Percentiles rank a stretch among this genome's conserved stretches.
phyloP scores from a whole-genome alignment of 176 grass and related monocot genomes.

The Lolium multiflorum region DNA sequence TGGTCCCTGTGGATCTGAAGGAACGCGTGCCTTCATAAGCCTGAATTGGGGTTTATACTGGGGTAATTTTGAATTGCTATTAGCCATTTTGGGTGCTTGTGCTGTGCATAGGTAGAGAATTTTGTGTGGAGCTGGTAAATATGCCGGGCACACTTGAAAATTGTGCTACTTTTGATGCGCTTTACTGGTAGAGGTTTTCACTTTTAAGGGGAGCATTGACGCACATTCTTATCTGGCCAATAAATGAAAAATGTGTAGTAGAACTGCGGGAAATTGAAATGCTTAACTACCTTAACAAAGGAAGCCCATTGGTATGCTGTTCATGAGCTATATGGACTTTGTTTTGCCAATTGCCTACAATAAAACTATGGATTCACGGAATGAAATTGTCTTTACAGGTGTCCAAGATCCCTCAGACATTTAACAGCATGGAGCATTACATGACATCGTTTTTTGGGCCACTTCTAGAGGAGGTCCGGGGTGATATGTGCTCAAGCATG shows the following conservation, averaged over 20 bases:
- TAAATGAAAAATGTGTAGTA: neutral
- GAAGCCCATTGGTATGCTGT: slow-evolving; percentile 22
- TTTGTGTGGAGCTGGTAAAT: slow-evolving; percentile 9
- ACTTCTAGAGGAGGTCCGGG: slow-evolving; percentile 73
- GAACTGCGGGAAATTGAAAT: slow-evolving; percentile 3
- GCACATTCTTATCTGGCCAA: neutral
- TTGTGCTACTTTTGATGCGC: neutral
- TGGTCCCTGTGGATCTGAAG: slow-evolving; percentile 39
- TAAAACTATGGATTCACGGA: slow-evolving; percentile 35
- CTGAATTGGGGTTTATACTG: slow-evolving; percentile 4
- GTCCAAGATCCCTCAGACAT: slow-evolving; percentile 55
- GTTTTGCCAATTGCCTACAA: slow-evolving; percentile 2
- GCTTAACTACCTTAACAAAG: slow-evolving; percentile 1
- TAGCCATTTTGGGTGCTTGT: slow-evolving; percentile 8
- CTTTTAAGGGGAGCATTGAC: neutral
- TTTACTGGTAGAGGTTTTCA: neutral
- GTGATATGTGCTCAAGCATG: slow-evolving; percentile 63
- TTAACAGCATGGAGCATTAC: slow-evolving; percentile 67
- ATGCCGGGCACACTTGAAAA: neutral
- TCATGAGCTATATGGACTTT: slow-evolving; percentile 19
- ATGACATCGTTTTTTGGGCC: slow-evolving; percentile 68
- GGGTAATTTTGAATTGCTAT: neutral
- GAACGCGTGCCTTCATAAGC: neutral
- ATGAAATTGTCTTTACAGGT: slow-evolving; percentile 57
- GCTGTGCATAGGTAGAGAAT: slow-evolving; percentile 11